Evolutionary conservation across 257 asterid species (phyloP).

Genomic region (Solanum verrucosum): DNA sequence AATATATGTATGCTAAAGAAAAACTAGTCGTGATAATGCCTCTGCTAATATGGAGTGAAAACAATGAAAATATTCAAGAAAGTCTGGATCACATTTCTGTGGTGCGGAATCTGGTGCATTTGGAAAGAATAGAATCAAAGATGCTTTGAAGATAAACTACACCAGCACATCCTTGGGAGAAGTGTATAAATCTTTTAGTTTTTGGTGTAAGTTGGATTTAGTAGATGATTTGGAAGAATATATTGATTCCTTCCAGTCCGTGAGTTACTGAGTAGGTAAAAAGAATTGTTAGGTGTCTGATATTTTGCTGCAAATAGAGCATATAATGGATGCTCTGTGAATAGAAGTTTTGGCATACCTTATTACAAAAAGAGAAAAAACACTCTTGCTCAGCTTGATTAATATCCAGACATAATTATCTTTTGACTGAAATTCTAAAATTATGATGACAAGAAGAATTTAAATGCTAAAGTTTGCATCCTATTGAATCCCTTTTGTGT

Average conservation of each 20-base stretch:
- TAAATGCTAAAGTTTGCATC: background rate
- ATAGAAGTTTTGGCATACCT: background rate
- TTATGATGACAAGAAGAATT: background rate
- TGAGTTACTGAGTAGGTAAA: background rate
- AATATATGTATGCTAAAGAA: background rate
- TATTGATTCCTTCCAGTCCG: background rate
- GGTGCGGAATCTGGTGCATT: background rate
- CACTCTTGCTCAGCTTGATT: background rate
- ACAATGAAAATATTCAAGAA: background rate
- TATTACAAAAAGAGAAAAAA: background rate
- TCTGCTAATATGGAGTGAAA: background rate
- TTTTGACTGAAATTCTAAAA: background rate
- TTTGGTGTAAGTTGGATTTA: background rate
- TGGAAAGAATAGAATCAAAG: background rate
- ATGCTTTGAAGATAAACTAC: background rate
- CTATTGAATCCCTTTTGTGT: background rate
- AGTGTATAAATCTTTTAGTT: background rate
- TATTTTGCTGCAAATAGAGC: background rate
- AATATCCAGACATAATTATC: background rate
- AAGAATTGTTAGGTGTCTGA: background rate
- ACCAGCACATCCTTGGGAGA: background rate
- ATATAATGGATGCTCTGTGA: background rate
- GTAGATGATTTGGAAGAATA: background rate
- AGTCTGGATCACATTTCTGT: background rate
- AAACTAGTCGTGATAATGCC: background rate